Evolutionary conservation across 345 rosid species (phyloP), one percentile per base, ranked within the genome.

Genomic region (Tarenaya hassleriana): DNA sequence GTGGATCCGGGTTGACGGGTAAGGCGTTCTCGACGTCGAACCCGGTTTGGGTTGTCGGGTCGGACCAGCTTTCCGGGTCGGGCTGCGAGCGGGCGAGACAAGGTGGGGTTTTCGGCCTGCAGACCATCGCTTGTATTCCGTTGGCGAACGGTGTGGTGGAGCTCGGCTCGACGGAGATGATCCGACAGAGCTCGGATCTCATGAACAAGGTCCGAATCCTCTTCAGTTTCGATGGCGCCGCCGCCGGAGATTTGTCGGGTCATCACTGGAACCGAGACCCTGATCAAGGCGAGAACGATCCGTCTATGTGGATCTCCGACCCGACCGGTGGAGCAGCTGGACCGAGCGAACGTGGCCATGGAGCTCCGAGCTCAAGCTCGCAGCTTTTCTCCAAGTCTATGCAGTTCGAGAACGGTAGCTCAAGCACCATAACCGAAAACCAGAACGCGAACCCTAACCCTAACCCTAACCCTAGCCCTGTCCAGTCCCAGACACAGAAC

Each of bases 131-230:
- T 1, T 91, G 92, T 46, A 68, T 87, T 29, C 96, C 98, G 12
- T 70, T 70, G 40, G 76, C 68, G 4, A 79, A 76, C 34, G 98
- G 98, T 12, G 96, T 91, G 10, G 82, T 91, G 29, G 98, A 91
- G 59, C 64, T 91, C 60, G 98, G 96, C 7, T 84, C 98, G 8
- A 76, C 80, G 10, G 96, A 80, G 67, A 0, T 72, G 63, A 81
- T 91, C 67, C 62, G 8, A 29, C 84, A 77, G 40, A 79, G 71
- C 68, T 60, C 77, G 45, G 92, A 88, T 80, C 86, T 82, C 70
- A 63, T 75, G 73, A 72, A 71, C 20, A 84, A 79, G 71, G 88
- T 87, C 44, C 74, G 75, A 52, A 52, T 69, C 49, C 60, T 80
- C 58, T 82, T 87, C 52, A 73, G 56, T 72, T 78, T 77, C 58